phyloP scores from a whole-genome alignment of 345 rosid genomes.

The Salix suchowensis region DNA sequence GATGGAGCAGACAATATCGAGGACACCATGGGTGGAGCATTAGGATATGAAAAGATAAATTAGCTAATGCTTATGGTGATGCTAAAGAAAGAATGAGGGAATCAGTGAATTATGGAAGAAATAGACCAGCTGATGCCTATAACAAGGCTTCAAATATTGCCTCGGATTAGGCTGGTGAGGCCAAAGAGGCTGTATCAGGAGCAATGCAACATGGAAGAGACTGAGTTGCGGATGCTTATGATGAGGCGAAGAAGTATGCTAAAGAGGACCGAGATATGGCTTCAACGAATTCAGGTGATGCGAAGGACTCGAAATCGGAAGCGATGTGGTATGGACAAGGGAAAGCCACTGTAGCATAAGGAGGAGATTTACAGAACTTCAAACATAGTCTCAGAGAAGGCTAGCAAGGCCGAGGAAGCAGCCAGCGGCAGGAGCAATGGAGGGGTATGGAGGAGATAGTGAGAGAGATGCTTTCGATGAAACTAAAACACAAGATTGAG shows the following conservation, averaged over 20 bases:
- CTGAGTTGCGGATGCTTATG: conserved; percentile 7
- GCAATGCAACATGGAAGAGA: conserved; percentile 16
- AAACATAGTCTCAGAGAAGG: conserved; percentile 1
- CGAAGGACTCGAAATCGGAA: not conserved
- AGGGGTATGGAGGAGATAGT: not conserved
- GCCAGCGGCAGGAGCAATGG: not conserved
- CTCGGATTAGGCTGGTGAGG: conserved; percentile 14
- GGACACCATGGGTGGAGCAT: conserved; percentile 7
- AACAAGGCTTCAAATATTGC: not conserved
- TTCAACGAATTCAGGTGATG: conserved; percentile 10
- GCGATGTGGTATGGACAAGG: conserved; percentile 5
- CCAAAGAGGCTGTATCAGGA: conserved; percentile 5
- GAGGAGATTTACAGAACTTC: not conserved
- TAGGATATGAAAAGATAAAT: conserved; percentile 26
- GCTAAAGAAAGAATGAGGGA: conserved; percentile 3
- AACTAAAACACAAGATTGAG: conserved; percentile 29
- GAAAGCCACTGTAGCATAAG: not conserved
- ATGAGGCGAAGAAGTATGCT: not conserved
- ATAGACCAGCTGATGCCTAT: not conserved
- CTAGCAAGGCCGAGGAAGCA: not conserved
- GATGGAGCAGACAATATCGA: conserved; percentile 1
- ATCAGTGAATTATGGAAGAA: conserved; percentile 2
- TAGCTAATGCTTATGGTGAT: not conserved
- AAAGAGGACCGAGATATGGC: not conserved
- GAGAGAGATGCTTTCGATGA: conserved; percentile 13